Evolutionary conservation across 805 yeast genomes (phyloP).

Genomic region (Candida verbasci): DNA sequence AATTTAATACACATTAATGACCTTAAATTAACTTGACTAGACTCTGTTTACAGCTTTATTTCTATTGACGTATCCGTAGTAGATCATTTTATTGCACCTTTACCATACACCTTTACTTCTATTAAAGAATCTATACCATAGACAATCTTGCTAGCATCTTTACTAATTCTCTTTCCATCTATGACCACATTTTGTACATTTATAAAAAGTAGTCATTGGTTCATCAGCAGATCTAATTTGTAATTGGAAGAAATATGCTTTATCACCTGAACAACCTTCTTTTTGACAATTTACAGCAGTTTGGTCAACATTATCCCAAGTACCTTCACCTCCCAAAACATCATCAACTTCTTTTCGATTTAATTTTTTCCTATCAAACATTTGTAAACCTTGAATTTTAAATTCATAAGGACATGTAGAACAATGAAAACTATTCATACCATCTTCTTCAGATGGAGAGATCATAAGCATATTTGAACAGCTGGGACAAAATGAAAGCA

Average conservation of each 20-base stretch:
- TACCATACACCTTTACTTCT: no score
- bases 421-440: slow-evolving; percentile 71
- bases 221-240: slow-evolving; percentile 98
- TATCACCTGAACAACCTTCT: slow-evolving; percentile 78
- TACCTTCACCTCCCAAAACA: slow-evolving; percentile 93
- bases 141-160: no score
- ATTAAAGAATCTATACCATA: no score
- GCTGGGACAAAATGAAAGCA: slow-evolving; percentile 94
- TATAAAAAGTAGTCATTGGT: slow-evolving; percentile 98
- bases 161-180: slow-evolving; percentile 99
- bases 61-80: no score
- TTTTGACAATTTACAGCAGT: slow-evolving; percentile 90
- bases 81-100: no score
- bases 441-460: slow-evolving; percentile 44
- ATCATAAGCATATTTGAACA: slow-evolving; percentile 88
- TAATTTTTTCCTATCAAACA: slow-evolving; percentile 79
- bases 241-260: slow-evolving; percentile 94
- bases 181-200: slow-evolving; percentile 87
- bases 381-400: slow-evolving; percentile 75
- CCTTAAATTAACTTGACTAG: no score
- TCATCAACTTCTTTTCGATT: slow-evolving; percentile 92
- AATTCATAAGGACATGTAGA: slow-evolving; percentile 95
- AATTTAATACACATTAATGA: slow-evolving; percentile 5
- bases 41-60: background rate
- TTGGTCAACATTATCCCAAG: slow-evolving; percentile 99